Base-by-base conservation (phyloP, 306 rosid species). In the Mimosa bimucronata region DNA sequence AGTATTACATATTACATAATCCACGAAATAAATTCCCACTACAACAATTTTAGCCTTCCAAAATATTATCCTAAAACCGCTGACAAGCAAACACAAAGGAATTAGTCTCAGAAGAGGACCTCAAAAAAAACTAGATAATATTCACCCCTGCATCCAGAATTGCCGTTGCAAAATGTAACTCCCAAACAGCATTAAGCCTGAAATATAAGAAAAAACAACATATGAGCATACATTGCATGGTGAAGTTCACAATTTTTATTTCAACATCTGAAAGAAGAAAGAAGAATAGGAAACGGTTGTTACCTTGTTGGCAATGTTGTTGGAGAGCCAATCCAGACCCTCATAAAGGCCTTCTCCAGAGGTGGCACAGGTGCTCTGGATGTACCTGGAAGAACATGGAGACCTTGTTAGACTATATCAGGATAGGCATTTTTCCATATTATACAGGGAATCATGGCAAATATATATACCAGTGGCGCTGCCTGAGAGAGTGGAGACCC, bases 291-390 rank as follows among this genome's bases (percentile, higher is more conserved):
- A 79, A 44, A 21, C 52, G 42, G 18, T 44, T 31, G 50, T 45
- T 81, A 87, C 97, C 92, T 92, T 92, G 88, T 90, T 92, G 71
- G 92, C 97, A 81, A 92, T 92, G 87, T 92, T 92, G 93, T 87
- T 92, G 85, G 97, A 92, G 83, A 92, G 94, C 97, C 97, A 92
- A n/a, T 92, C 97, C 79, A 92, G 84, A 18, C 94, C 97, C 83
- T 92, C 97, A 13, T 92, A 92, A 72, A 92, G 92, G 61, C 97
- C 97, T 86, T 92, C 97, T 41, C 97, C 97, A 45, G 97, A 92
- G 14, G 97, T 92, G 18, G 97, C 97, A 78, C 97, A 92, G 70
- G 97, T 92, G 87, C 97, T 92, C 88, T 92, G 97, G 83, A 92
- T 92, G 88, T 92, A 92, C 97, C 97, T 92, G 91, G 31, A 82